Conservation (phyloP, 2,329 filamentous ascomycete genomes). For the Hypoxylon sp. region DNA sequence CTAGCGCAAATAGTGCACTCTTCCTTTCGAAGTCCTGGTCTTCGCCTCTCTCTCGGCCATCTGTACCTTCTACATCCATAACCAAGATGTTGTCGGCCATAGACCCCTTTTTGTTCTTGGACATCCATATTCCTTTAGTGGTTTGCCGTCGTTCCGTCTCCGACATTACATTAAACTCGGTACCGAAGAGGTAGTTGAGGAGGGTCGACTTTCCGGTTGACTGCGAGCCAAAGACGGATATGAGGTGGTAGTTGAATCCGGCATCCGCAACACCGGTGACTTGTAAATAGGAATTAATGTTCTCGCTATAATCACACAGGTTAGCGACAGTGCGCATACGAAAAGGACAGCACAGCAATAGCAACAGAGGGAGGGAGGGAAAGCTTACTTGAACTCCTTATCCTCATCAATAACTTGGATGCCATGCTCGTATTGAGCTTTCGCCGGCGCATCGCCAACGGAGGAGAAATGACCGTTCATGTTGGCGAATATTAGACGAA, state of each 20-base stretch:
- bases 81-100: conserved; percentile 99
- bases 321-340: conserved; percentile 36
- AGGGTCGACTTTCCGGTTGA: conserved; percentile 98
- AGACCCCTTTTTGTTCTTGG: conserved; percentile 85
- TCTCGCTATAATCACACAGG: conserved; percentile 67
- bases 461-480: conserved; percentile 88
- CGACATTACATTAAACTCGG: conserved; percentile 97
- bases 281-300: conserved; percentile 85
- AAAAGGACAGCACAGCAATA: conserved; percentile 7
- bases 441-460: conserved; percentile 75
- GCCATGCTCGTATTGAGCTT: conserved; percentile 86
- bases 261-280: conserved; percentile 84
- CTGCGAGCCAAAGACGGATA: conserved; percentile 98
- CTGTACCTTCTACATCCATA: conserved; percentile 99
- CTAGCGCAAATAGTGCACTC: conserved; percentile 95
- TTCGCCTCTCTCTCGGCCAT: conserved; percentile 94
- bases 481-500: conserved; percentile 35
- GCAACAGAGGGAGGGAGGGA: conserved; percentile 26
- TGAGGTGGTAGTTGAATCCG: conserved; percentile 99
- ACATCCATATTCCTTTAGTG: conserved; percentile 99
- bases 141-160: conserved; percentile 95
- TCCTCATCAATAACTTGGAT: conserved; percentile 97
- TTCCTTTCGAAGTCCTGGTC: conserved; percentile 99
- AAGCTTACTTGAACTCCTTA: conserved; percentile 92
- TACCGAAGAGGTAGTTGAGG: conserved; percentile 95